These are phyloP conservation scores for Pterocarpus macrocarpus DNA, from an alignment of 306 rosid species.

Conservation along the genomic window DNA sequence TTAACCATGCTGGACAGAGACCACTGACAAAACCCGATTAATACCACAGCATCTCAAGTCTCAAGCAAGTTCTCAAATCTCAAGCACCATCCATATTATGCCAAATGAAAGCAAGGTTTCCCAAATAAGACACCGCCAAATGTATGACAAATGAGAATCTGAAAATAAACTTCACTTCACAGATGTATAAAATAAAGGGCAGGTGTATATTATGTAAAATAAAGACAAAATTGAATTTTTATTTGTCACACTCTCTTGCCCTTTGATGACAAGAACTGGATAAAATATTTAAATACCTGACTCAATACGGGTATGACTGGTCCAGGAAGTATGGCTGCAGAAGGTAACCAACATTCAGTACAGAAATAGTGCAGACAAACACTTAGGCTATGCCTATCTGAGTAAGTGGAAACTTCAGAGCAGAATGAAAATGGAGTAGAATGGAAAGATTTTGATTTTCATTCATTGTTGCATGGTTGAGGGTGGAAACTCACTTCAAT, in stretches of 20 bases:
- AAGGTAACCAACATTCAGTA: constrained; percentile 64
- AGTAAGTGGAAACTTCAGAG: constrained; percentile 12
- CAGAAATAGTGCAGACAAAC: constrained; percentile 40
- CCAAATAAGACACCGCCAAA: constrained; percentile 16
- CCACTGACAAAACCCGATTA: constrained; percentile 4
- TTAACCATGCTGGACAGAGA: constrained; percentile 3
- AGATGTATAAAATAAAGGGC: constrained; percentile 16
- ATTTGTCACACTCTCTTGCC: constrained; percentile 26
- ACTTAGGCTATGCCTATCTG: background rate
- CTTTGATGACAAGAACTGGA: constrained; percentile 35
- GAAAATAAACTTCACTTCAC: constrained; percentile 31
- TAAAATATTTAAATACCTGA: constrained; percentile 71
- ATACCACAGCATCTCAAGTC: constrained; percentile 21
- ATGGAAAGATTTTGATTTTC: background rate
- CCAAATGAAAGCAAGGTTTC: constrained; percentile 38
- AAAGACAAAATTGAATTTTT: constrained; percentile 38
- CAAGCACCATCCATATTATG: constrained; percentile 25
- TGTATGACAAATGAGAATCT: constrained; percentile 39
- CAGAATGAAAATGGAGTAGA: background rate
- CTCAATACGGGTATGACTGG: constrained; percentile 92
- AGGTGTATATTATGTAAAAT: constrained; percentile 4
- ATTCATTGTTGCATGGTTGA: background rate
- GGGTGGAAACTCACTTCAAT: background rate
- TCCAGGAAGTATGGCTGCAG: constrained; percentile 96
- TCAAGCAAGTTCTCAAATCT: background rate